Evolutionary conservation across 2,329 filamentous ascomycete species (phyloP), one percentile per base, ranked within the genome.

Genomic region (Alternaria arbusti): DNA sequence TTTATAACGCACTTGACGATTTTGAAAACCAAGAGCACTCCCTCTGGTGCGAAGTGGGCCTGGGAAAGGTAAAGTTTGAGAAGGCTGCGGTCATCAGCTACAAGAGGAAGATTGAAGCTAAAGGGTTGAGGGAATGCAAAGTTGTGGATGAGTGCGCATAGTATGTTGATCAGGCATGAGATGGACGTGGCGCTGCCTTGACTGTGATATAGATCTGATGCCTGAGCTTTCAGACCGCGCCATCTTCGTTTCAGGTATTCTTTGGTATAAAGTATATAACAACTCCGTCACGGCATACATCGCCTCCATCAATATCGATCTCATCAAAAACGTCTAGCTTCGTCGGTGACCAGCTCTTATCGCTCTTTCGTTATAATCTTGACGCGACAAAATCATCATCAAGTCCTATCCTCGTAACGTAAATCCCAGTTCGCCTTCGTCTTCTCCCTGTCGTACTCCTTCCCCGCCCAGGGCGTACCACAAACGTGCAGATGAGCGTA

Each of bases 291-390:
- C 32, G 15, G 8, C 32, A 36, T 36, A 36, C 32, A 36, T 36
- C 15, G 1, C 10, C 32, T 36, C 32, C 32, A 36, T 10, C 15
- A n/a, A 9, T 15, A 36, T 36, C 32, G 15, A 36, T 9, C 32
- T 36, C 8, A 32, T 32, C 30, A 32, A 32, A 15, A 2, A 32
- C 1, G 13, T 13, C 30, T 32, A 32, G 30, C 13, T 32, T 15
- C 30, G 0, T 32, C 6, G 30, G 30, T 15, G 32, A 36, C 32
- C 15, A 36, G 32, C 32, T 36, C 8, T 36, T 36, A 9, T 36
- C 32, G 32, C 32, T 36, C 15, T 0, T n/a, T 36, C 1, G 0
- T n/a, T n/a, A n/a, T 5, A n/a, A n/a, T 0, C 9, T 36, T 36
- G 1, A n/a, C 32, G 32, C 0, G 15, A 36, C 15, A 1, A 36